Conservation (phyloP, 2,329 filamentous ascomycete genomes). For the Thelonectria blattea region DNA sequence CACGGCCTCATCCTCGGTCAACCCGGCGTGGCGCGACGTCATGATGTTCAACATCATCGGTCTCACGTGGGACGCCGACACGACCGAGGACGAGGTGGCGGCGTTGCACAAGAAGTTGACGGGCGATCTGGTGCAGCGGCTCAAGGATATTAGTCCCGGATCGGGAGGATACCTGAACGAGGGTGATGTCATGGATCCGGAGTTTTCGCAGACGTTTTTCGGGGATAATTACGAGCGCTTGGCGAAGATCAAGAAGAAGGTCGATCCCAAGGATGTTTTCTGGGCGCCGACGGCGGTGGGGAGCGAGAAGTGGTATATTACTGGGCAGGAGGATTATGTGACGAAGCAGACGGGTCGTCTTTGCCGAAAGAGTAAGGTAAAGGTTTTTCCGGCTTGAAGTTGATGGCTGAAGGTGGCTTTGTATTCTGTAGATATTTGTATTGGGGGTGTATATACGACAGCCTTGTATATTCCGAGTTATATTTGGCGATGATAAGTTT, state of each 20-base stretch:
- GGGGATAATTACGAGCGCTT: slow-evolving; percentile 38
- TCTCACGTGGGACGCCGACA: slow-evolving; percentile 25
- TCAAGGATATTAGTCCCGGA: slow-evolving; percentile 36
- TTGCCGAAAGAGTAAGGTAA: neutral
- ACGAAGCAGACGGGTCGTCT: slow-evolving; percentile 21
- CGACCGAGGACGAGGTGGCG: slow-evolving; percentile 24
- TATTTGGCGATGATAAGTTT: too few species aligned
- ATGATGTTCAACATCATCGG: slow-evolving; percentile 45
- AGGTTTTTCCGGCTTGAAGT: too few species aligned
- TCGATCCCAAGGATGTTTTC: slow-evolving; percentile 41
- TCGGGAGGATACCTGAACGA: slow-evolving; percentile 41
- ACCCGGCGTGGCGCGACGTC: slow-evolving; percentile 54
- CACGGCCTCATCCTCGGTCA: slow-evolving; percentile 44
- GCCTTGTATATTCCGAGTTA: too few species aligned
- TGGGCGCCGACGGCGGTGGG: slow-evolving; percentile 24
- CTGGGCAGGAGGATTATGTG: slow-evolving; percentile 11
- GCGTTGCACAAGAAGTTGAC: slow-evolving; percentile 40
- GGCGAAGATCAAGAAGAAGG: slow-evolving; percentile 39
- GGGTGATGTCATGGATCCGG: slow-evolving; percentile 41
- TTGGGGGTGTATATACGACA: too few species aligned
- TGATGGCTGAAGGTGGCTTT: too few species aligned
- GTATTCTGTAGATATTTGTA: too few species aligned
- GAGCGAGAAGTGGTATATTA: slow-evolving; percentile 19
- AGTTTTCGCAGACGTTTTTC: slow-evolving; percentile 37
- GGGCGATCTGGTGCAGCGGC: slow-evolving; percentile 40